Conservation (phyloP, 1,284 basidiomycete species). For the Boletus sp. region DNA sequence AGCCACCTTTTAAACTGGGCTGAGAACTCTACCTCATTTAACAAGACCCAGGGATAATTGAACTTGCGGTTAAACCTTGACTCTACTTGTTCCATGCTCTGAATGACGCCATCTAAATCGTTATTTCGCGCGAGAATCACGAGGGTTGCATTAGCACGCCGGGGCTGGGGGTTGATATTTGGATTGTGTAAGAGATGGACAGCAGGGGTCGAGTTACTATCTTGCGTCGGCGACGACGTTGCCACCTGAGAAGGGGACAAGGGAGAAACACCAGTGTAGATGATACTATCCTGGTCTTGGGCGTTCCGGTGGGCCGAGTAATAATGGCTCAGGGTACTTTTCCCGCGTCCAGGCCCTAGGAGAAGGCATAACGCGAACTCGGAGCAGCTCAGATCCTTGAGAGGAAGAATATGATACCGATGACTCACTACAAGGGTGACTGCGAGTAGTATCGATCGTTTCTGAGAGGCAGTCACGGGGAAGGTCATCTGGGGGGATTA, state of each 20-base stretch:
- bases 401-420: not conserved
- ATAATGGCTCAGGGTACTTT: not conserved
- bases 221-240: not conserved
- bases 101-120: constrained; percentile 51
- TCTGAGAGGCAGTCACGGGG: constrained; percentile 30
- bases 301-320: constrained; percentile 2
- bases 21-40: constrained; percentile 68
- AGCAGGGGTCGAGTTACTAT: constrained; percentile 3
- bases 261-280: not conserved
- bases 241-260: not conserved
- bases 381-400: not conserved
- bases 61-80: constrained; percentile 61
- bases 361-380: constrained; percentile 25
- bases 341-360: constrained; percentile 12
- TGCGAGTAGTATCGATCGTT: constrained; percentile 29
- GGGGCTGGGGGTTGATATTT: not conserved
- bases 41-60: constrained; percentile 68
- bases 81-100: constrained; percentile 52
- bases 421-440: constrained; percentile 25
- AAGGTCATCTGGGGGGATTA: too few relatives aligned
- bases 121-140: constrained; percentile 34
- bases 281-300: not conserved
- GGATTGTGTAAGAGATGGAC: constrained; percentile 8
- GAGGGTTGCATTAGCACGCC: constrained; percentile 33
- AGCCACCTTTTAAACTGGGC: constrained; percentile 63